phyloP scores from a whole-genome alignment of 73 alveolate genomes.

The Tetrahymena thermophila region DNA sequence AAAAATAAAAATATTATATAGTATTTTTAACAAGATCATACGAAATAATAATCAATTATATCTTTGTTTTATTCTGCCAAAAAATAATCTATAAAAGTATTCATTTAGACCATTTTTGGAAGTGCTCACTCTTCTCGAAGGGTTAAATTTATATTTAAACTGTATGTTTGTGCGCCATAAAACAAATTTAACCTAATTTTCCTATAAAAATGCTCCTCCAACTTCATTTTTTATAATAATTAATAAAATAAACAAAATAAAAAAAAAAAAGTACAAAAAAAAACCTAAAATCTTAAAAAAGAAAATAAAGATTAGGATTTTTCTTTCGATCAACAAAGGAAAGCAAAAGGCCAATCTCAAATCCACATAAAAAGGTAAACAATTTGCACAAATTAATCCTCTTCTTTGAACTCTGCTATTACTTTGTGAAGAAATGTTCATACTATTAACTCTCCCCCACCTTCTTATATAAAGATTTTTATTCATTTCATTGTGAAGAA shows the following conservation, averaged over 20 bases:
- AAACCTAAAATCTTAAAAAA: not conserved
- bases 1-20: not conserved
- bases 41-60: not conserved
- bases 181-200: not conserved
- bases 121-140: not conserved
- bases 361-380: not conserved
- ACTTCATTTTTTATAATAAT: not conserved
- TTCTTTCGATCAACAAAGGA: not conserved
- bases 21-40: not conserved
- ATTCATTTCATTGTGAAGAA: not conserved
- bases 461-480: not conserved
- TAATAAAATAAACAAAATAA: not conserved
- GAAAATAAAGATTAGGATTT: not conserved
- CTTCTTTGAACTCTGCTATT: not conserved
- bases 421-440: not conserved
- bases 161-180: not conserved
- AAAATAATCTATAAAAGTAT: not conserved
- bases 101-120: not conserved
- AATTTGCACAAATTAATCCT: not conserved
- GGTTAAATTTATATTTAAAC: not conserved
- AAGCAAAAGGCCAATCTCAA: not conserved
- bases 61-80: not conserved
- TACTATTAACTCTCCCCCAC: not conserved
- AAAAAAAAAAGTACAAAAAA: not conserved
- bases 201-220: not conserved